Evolutionary conservation across 345 rosid genomes (phyloP).

Genomic region (Moringa oleifera): DNA sequence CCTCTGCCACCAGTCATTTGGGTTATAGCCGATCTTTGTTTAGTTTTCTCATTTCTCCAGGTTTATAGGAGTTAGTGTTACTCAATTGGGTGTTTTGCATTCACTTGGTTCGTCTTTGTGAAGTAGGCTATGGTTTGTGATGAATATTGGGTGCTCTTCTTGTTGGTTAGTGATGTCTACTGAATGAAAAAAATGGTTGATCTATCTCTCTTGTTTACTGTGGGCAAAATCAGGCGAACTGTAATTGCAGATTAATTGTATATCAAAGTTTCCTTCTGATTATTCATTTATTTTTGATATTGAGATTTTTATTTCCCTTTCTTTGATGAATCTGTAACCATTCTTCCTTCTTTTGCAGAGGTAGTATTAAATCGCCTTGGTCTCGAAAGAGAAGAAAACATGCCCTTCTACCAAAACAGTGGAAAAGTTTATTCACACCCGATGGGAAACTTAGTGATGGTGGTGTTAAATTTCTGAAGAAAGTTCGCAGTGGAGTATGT

Average conservation of each 20-base stretch:
- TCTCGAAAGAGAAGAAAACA: constrained; percentile 82
- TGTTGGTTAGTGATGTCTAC: not conserved
- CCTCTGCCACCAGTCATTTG: not conserved
- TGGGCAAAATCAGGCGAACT: too few relatives aligned
- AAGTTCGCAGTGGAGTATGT: constrained; percentile 91
- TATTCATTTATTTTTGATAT: not conserved
- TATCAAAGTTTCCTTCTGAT: not conserved
- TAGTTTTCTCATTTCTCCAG: not conserved
- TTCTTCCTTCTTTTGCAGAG: constrained; percentile 37
- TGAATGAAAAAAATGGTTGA: not conserved
- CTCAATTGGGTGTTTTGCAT: not conserved
- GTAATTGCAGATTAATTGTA: not conserved
- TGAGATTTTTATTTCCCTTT: constrained; percentile 9
- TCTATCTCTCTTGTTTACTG: not conserved
- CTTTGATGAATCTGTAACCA: constrained; percentile 1
- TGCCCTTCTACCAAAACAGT: constrained; percentile 67
- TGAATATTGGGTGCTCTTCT: not conserved
- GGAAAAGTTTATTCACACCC: constrained; percentile 64
- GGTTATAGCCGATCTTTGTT: not conserved
- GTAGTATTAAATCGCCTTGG: constrained; percentile 85
- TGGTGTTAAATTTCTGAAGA: constrained; percentile 81
- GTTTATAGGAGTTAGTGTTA: not conserved
- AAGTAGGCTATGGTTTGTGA: not conserved
- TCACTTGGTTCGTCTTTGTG: not conserved
- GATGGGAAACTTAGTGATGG: constrained; percentile 78